A percentile compares a stretch with the other conserved stretches of the same genome.
Evolutionary conservation across 345 rosid genomes (phyloP).

Genomic region (Acer saccharum): DNA sequence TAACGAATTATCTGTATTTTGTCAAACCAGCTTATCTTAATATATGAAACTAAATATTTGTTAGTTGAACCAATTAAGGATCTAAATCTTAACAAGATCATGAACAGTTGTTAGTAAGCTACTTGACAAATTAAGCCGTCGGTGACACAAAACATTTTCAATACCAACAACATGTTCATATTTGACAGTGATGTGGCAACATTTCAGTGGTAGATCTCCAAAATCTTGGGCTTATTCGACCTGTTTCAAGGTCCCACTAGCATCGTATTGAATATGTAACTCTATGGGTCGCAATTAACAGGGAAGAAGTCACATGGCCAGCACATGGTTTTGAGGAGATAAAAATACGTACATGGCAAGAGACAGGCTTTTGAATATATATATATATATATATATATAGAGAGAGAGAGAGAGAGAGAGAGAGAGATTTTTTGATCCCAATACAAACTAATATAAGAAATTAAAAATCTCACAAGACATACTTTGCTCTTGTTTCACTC

Average conservation of each 20-base stretch:
- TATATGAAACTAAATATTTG: no score
- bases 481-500: constrained; percentile 26
- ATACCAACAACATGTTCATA: neutral
- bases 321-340: constrained; percentile 10
- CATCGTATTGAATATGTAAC: neutral
- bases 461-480: neutral
- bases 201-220: neutral
- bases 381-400: neutral
- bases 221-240: neutral
- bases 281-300: neutral
- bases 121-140: constrained; percentile 10
- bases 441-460: neutral
- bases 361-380: constrained; percentile 13
- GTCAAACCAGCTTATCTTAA: no score
- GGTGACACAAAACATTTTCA: neutral
- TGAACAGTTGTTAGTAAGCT: neutral
- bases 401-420: no score
- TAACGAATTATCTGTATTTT: neutral
- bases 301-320: constrained; percentile 10
- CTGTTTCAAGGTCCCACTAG: neutral
- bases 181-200: neutral
- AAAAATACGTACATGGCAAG: constrained; percentile 7
- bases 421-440: no score
- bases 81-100: neutral
- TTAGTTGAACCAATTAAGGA: no score